Percentiles rank a stretch among this genome's conserved stretches.
phyloP scores from a whole-genome alignment of 495 filamentous ascomycete genomes.

The Podospora appendiculata region DNA sequence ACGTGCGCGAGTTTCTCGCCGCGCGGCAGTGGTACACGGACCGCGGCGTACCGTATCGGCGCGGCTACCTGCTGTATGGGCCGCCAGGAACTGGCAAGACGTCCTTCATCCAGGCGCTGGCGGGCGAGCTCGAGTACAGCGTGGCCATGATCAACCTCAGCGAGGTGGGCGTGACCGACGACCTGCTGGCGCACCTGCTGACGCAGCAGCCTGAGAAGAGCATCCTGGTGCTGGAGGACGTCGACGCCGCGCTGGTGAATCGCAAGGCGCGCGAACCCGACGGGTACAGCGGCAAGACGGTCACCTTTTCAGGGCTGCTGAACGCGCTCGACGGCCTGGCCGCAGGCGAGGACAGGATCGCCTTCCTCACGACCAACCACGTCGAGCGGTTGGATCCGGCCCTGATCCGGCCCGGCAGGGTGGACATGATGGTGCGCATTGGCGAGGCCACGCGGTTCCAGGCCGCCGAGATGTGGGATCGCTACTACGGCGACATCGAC shows the following conservation, averaged over 20 bases:
- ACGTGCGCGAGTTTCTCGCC: slow-evolving; percentile 75
- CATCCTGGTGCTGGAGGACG: slow-evolving; percentile 85
- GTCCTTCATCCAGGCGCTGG: slow-evolving; percentile 91
- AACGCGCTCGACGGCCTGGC: slow-evolving; percentile 93
- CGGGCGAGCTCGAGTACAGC: slow-evolving; percentile 85
- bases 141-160: slow-evolving; percentile 92
- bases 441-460: slow-evolving; percentile 83
- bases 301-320: slow-evolving; percentile 89
- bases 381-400: slow-evolving; percentile 83
- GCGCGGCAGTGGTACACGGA: slow-evolving; percentile 86
- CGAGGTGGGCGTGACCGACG: slow-evolving; percentile 87
- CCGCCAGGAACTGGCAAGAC: slow-evolving; percentile 94
- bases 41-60: slow-evolving; percentile 87
- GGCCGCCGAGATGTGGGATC: slow-evolving; percentile 81
- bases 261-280: slow-evolving; percentile 69
- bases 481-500: slow-evolving; percentile 87
- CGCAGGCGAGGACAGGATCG: slow-evolving; percentile 88
- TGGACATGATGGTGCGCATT: slow-evolving; percentile 87
- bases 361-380: slow-evolving; percentile 94
- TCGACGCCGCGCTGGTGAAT: slow-evolving; percentile 86
- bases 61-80: slow-evolving; percentile 89
- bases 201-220: slow-evolving; percentile 82
- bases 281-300: slow-evolving; percentile 82
- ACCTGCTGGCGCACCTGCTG: slow-evolving; percentile 79
- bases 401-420: slow-evolving; percentile 80